Evolutionary conservation across 768 basidiomycete genomes (phyloP).

Genomic region (Boletus patriciae): DNA sequence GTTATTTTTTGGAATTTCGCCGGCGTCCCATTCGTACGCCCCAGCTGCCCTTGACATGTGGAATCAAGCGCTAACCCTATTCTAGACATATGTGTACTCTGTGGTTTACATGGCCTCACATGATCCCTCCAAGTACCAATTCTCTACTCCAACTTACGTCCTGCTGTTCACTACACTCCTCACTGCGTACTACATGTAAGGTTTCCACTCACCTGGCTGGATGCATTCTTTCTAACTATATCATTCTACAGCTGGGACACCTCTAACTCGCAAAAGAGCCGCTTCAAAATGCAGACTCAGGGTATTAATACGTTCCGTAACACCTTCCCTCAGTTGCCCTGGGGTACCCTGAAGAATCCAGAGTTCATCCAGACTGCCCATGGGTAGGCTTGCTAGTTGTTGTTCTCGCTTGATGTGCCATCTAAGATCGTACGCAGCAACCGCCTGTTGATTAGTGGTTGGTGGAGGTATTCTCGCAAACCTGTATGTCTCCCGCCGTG

Average conservation of each 20-base stretch:
- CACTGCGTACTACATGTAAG: slow-evolving; percentile 84
- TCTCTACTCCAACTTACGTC: slow-evolving; percentile 74
- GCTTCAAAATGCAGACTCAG: slow-evolving; percentile 96
- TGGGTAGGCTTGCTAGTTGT: slow-evolving; percentile 51
- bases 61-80: background rate
- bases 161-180: slow-evolving; percentile 73
- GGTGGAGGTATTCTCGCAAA: slow-evolving; percentile 95
- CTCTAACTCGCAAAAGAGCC: slow-evolving; percentile 94
- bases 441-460: slow-evolving; percentile 86
- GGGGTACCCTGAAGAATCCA: slow-evolving; percentile 80
- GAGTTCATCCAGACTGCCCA: slow-evolving; percentile 91
- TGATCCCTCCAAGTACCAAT: slow-evolving; percentile 82
- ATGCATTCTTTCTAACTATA: background rate
- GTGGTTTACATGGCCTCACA: slow-evolving; percentile 98
- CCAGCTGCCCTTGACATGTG: slow-evolving; percentile 1
- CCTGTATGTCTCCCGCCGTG: slow-evolving; percentile 53
- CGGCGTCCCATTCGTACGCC: slow-evolving; percentile 82
- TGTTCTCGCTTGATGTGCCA: background rate
- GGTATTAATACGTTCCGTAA: slow-evolving; percentile 83
- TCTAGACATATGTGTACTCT: slow-evolving; percentile 92
- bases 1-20: slow-evolving; percentile 98
- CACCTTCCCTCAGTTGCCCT: slow-evolving; percentile 92
- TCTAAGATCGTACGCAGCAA: slow-evolving; percentile 51
- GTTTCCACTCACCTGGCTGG: background rate
- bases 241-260: slow-evolving; percentile 75